A percentile compares a stretch with the other conserved stretches of the same genome.
These are phyloP conservation scores for Silene noctiflora DNA, from an alignment of 179 eudicot genomes.

Conservation along the genomic window DNA sequence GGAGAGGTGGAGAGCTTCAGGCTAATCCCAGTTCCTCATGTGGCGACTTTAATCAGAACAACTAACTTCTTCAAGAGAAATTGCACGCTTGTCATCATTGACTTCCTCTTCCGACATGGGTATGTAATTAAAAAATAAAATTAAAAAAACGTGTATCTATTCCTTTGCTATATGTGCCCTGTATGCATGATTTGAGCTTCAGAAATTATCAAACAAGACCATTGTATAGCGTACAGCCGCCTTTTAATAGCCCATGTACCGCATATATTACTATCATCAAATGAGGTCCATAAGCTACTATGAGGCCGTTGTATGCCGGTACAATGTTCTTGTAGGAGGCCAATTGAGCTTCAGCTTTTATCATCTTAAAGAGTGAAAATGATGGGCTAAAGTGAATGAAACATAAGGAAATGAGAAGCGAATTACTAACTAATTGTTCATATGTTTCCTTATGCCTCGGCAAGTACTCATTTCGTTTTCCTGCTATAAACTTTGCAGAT, in stretches of 20 bases:
- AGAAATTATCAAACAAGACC: no score
- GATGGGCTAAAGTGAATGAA: not conserved
- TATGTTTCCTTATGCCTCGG: not conserved
- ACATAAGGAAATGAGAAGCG: not conserved
- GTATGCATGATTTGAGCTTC: no score
- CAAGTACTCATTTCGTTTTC: no score
- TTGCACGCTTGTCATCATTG: slow-evolving; percentile 85
- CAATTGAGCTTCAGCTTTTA: no score
- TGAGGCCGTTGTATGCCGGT: no score
- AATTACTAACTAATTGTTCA: not conserved
- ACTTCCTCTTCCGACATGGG: slow-evolving; percentile 97
- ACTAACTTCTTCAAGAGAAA: slow-evolving; percentile 68
- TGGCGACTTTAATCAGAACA: slow-evolving; percentile 55
- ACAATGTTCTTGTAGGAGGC: no score
- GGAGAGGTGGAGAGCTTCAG: slow-evolving; percentile 93
- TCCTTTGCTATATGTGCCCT: no score
- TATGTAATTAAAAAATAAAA: slow-evolving; percentile 25
- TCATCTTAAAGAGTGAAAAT: not conserved
- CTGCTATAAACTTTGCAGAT: slow-evolving; percentile 39
- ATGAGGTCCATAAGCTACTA: no score
- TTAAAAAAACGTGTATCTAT: no score
- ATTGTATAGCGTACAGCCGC: no score
- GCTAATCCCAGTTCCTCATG: slow-evolving; percentile 51
- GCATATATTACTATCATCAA: no score
- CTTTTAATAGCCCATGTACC: no score